Evolutionary conservation across 306 rosid genomes (phyloP).

Genomic region (Crataegus laevigata): DNA sequence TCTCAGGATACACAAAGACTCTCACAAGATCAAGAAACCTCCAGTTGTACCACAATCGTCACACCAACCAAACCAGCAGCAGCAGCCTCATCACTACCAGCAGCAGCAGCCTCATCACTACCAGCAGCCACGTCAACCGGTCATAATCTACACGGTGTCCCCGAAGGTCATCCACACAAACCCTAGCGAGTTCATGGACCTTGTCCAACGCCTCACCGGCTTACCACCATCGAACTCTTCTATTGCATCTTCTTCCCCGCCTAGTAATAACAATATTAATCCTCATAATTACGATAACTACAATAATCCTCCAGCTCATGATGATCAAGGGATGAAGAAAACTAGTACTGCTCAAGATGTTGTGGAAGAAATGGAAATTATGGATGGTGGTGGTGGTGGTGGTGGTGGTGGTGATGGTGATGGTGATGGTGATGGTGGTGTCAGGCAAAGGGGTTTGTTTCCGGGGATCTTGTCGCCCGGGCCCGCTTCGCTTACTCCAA

Average conservation of each 20-base stretch:
- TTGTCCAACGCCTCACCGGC: constrained; percentile 86
- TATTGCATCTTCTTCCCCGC: constrained; percentile 6
- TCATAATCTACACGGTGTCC: constrained; percentile 73
- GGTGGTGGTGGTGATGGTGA: not conserved
- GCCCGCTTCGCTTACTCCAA: constrained; percentile 54
- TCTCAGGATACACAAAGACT: constrained; percentile 54
- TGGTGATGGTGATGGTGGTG: not conserved
- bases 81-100: constrained; percentile 29
- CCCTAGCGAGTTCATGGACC: constrained; percentile 66
- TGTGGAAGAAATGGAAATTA: constrained; percentile 22
- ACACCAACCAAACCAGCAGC: not conserved
- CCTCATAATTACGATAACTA: not conserved
- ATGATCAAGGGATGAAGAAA: constrained; percentile 16
- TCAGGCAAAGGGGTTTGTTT: constrained; percentile 18
- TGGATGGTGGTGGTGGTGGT: not conserved
- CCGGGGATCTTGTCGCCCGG: constrained; percentile 83
- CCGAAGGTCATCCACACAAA: constrained; percentile 77
- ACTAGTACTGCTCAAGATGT: not conserved
- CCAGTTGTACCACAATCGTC: constrained; percentile 41
- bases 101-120: constrained; percentile 34
- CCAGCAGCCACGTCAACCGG: constrained; percentile 45
- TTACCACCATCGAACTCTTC: constrained; percentile 8
- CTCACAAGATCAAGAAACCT: constrained; percentile 70
- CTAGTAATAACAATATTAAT: not conserved
- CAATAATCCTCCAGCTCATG: not conserved